Evolutionary conservation across 2,329 filamentous ascomycete species (phyloP).

Genomic region (Colletotrichum spinosum): DNA sequence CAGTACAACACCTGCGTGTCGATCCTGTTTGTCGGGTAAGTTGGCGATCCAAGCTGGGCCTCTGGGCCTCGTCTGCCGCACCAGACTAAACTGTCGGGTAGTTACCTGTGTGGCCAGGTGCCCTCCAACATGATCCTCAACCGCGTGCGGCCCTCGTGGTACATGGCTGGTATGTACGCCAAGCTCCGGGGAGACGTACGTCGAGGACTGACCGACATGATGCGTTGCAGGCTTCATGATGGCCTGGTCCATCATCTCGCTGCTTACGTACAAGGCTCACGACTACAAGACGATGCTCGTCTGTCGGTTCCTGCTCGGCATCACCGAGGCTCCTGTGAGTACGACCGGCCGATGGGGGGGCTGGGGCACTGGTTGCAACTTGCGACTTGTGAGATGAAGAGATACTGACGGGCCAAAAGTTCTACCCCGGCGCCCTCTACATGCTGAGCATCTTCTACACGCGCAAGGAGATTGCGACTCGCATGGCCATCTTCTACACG

Average conservation of each 20-base stretch:
- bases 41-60: slow-evolving; percentile 43
- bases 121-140: slow-evolving; percentile 50
- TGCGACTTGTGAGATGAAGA: not conserved
- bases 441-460: slow-evolving; percentile 38
- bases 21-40: slow-evolving; percentile 34
- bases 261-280: slow-evolving; percentile 29
- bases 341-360: slow-evolving; percentile 37
- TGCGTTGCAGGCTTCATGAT: slow-evolving; percentile 18
- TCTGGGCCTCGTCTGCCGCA: slow-evolving; percentile 38
- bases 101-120: slow-evolving; percentile 38
- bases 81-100: slow-evolving; percentile 3
- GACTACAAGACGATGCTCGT: slow-evolving; percentile 30
- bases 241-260: slow-evolving; percentile 33
- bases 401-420: slow-evolving; percentile 28
- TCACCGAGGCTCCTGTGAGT: slow-evolving; percentile 32
- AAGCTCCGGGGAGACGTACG: not conserved
- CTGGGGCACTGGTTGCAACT: not conserved
- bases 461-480: slow-evolving; percentile 37
- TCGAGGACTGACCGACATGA: no score
- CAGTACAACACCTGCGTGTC: slow-evolving; percentile 44
- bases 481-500: slow-evolving; percentile 57
- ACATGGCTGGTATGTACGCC: slow-evolving; percentile 29
- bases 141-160: slow-evolving; percentile 40
- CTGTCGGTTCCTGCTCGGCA: slow-evolving; percentile 35
- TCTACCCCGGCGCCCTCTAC: slow-evolving; percentile 36